These are phyloP conservation scores for Posidonia oceanica DNA, from an alignment of 116 monocot genomes.

Conservation along the genomic window DNA sequence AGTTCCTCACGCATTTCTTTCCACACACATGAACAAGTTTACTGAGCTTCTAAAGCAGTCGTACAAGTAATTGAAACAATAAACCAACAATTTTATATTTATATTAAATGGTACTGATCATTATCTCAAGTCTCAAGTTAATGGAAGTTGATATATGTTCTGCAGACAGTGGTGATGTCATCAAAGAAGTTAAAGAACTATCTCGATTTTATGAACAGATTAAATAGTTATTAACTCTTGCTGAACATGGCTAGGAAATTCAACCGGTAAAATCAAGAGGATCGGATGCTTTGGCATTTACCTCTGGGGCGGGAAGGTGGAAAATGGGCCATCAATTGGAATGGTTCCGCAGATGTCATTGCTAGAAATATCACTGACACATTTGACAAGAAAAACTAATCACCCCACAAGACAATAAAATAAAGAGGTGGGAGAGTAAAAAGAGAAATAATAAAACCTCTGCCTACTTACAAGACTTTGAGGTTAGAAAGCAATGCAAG, in stretches of 20 bases:
- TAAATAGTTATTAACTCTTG: too few relatives aligned
- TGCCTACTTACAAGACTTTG: constrained; percentile 77
- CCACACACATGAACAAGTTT: too few relatives aligned
- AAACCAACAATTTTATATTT: too few relatives aligned
- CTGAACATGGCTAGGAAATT: not conserved
- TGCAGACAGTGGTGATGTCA: too few relatives aligned
- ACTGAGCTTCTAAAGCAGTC: too few relatives aligned
- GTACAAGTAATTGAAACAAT: too few relatives aligned
- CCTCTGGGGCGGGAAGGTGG: constrained; percentile 68
- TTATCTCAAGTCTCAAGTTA: too few relatives aligned
- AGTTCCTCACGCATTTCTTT: too few relatives aligned
- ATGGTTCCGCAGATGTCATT: constrained; percentile 99
- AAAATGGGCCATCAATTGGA: constrained; percentile 82
- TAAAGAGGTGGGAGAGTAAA: not conserved
- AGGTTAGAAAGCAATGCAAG: constrained; percentile 63
- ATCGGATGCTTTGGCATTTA: constrained; percentile 10
- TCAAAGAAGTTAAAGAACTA: too few relatives aligned
- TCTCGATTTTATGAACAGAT: too few relatives aligned
- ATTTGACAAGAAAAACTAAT: not conserved
- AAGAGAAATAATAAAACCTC: not conserved
- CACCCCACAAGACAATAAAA: not conserved
- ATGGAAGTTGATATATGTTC: too few relatives aligned
- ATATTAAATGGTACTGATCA: too few relatives aligned
- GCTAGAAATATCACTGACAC: constrained; percentile 79
- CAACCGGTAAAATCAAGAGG: not conserved